Percentiles rank a stretch among this genome's conserved stretches.
Conservation (phyloP, 2,329 filamentous ascomycete genomes). For the Penicillium sclerotigenum region DNA sequence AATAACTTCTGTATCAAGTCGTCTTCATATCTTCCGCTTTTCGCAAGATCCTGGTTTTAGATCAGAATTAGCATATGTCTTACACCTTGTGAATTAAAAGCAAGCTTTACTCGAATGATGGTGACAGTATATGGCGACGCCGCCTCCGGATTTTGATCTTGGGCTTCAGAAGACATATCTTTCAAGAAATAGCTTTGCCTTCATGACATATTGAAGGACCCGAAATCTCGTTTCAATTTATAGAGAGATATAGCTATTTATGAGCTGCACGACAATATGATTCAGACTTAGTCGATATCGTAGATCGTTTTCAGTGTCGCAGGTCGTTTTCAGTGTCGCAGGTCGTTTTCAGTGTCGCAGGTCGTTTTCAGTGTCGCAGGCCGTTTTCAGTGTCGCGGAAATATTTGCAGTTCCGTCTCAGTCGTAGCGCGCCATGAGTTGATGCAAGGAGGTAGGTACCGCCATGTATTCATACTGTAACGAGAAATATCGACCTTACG, state of each 20-base stretch:
- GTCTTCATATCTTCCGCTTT: not conserved
- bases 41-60: not conserved
- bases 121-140: not conserved
- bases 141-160: not conserved
- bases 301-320: no score
- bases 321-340: not conserved
- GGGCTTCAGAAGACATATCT: not conserved
- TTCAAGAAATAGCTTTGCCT: not conserved
- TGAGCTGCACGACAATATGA: no score
- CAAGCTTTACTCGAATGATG: not conserved
- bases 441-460: no score
- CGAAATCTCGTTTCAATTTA: not conserved
- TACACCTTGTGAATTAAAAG: not conserved
- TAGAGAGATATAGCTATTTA: not conserved
- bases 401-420: no score
- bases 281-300: no score
- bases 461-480: not conserved
- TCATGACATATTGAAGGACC: not conserved
- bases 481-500: not conserved
- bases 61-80: not conserved
- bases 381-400: not conserved
- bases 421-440: no score
- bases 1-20: not conserved
- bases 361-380: not conserved
- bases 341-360: not conserved